Conservation (phyloP, 495 filamentous ascomycete species). For the Penicillium cataractarum region DNA sequence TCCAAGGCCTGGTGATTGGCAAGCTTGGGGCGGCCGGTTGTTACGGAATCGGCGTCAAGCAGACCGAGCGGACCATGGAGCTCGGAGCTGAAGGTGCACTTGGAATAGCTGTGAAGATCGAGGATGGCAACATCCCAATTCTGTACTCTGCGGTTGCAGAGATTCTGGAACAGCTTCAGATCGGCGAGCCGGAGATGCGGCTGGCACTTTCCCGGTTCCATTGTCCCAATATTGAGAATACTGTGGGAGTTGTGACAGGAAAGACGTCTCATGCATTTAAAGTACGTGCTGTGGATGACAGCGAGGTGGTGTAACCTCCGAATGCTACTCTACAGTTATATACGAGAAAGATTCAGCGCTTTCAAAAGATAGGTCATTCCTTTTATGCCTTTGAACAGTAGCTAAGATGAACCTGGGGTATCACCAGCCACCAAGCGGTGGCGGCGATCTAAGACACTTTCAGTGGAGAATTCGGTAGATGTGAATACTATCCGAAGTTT, state of each 20-base stretch:
- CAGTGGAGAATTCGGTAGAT: not conserved
- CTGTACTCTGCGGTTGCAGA: slow-evolving; percentile 42
- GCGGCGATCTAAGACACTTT: not conserved
- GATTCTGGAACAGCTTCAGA: slow-evolving; percentile 39
- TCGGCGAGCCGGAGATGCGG: slow-evolving; percentile 30
- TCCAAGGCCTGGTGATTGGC: slow-evolving; percentile 33
- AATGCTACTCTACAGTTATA: too few relatives aligned
- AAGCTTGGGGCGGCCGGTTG: slow-evolving; percentile 46
- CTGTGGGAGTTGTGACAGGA: slow-evolving; percentile 40
- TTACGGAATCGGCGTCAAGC: slow-evolving; percentile 39
- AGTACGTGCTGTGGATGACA: slow-evolving; percentile 10
- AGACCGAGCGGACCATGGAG: slow-evolving; percentile 31
- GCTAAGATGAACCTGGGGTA: not conserved
- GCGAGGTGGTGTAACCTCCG: not conserved
- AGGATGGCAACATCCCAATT: slow-evolving; percentile 41
- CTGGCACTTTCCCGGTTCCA: slow-evolving; percentile 30
- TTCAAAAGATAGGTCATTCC: not conserved
- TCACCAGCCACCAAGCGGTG: not conserved
- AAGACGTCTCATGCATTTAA: slow-evolving; percentile 23
- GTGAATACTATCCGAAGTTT: not conserved
- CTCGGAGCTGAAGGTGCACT: slow-evolving; percentile 35
- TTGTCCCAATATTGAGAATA: slow-evolving; percentile 35
- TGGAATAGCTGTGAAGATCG: slow-evolving; percentile 46
- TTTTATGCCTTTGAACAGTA: not conserved
- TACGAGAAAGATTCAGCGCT: not conserved